These are phyloP conservation scores for Cantharellus anzutake DNA, from an alignment of 768 basidiomycete genomes.

Conservation along the genomic window DNA sequence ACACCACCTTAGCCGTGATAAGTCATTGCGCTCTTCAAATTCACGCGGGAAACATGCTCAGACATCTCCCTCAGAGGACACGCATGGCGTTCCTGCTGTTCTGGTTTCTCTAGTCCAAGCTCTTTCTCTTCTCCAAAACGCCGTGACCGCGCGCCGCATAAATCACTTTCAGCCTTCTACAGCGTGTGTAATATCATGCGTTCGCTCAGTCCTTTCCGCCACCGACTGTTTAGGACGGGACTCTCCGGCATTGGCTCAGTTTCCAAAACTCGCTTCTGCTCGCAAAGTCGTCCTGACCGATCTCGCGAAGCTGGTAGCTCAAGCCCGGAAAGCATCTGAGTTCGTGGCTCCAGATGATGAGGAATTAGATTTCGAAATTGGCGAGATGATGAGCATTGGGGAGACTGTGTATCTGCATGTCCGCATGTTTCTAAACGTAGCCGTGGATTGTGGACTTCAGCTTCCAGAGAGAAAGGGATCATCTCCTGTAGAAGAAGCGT, in stretches of 20 bases:
- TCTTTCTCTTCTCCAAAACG: slow-evolving; percentile 66
- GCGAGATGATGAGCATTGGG: slow-evolving; percentile 54
- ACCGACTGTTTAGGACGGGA: slow-evolving; percentile 75
- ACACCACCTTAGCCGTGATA: neutral
- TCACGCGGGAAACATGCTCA: too few relatives aligned
- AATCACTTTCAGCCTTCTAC: slow-evolving; percentile 87
- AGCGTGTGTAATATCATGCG: slow-evolving; percentile 85
- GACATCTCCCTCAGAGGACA: slow-evolving; percentile 5
- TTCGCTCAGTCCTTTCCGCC: slow-evolving; percentile 66
- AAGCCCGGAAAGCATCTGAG: slow-evolving; percentile 25
- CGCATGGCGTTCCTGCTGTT: slow-evolving; percentile 16
- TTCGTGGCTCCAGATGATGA: slow-evolving; percentile 19
- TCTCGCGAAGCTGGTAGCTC: slow-evolving; percentile 64
- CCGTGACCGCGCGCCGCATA: slow-evolving; percentile 56
- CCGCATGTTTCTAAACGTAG: slow-evolving; percentile 42
- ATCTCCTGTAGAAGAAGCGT: neutral
- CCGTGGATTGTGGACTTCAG: slow-evolving; percentile 18
- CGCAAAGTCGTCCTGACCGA: slow-evolving; percentile 67
- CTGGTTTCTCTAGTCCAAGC: slow-evolving; percentile 76
- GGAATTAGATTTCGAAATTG: slow-evolving; percentile 22
- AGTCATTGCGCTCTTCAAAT: neutral
- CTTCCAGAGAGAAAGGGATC: slow-evolving; percentile 10
- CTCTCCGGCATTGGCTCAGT: slow-evolving; percentile 45
- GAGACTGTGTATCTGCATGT: slow-evolving; percentile 69
- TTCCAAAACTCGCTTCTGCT: slow-evolving; percentile 49